Evolutionary conservation across 2,329 filamentous ascomycete species (phyloP).

Genomic region (Stachybotrys echinatus): DNA sequence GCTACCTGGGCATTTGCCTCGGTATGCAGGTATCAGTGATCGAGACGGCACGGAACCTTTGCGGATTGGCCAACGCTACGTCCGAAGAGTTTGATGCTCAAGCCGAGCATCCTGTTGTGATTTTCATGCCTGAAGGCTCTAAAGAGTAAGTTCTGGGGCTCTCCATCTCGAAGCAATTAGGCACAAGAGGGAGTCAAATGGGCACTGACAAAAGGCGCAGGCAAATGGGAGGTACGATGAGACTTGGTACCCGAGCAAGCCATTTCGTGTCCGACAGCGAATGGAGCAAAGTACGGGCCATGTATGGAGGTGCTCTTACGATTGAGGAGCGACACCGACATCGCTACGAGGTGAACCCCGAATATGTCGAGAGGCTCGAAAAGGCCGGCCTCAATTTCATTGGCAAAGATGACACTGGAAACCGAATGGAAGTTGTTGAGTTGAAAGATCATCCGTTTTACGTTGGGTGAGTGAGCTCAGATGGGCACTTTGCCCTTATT

Average conservation of each 20-base stretch:
- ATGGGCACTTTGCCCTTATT: not conserved
- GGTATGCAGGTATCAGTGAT: constrained; percentile 93
- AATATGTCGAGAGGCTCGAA: constrained; percentile 64
- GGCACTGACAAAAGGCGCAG: not conserved
- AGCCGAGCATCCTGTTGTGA: constrained; percentile 65
- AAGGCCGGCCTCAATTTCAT: constrained; percentile 68
- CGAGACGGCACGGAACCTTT: constrained; percentile 76
- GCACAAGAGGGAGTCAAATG: not conserved
- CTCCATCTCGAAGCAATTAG: not conserved
- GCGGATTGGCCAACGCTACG: constrained; percentile 51
- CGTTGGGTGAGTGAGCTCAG: constrained; percentile 36
- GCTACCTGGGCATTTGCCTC: constrained; percentile 85
- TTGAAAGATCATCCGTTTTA: constrained; percentile 80
- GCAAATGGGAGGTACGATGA: constrained; percentile 78
- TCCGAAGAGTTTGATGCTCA: constrained; percentile 51
- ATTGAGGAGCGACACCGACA: constrained; percentile 78
- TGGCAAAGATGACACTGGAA: constrained; percentile 72
- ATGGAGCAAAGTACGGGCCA: constrained; percentile 70
- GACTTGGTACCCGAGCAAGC: constrained; percentile 69
- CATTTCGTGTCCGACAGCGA: constrained; percentile 71
- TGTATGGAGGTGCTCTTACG: constrained; percentile 58
- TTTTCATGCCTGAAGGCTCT: constrained; percentile 81
- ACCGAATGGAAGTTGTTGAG: constrained; percentile 80
- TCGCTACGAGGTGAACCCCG: constrained; percentile 86
- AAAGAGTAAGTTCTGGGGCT: constrained; percentile 27